Evolutionary conservation across 2,329 filamentous ascomycete genomes (phyloP).

Genomic region (Grosmannia clavigera): DNA sequence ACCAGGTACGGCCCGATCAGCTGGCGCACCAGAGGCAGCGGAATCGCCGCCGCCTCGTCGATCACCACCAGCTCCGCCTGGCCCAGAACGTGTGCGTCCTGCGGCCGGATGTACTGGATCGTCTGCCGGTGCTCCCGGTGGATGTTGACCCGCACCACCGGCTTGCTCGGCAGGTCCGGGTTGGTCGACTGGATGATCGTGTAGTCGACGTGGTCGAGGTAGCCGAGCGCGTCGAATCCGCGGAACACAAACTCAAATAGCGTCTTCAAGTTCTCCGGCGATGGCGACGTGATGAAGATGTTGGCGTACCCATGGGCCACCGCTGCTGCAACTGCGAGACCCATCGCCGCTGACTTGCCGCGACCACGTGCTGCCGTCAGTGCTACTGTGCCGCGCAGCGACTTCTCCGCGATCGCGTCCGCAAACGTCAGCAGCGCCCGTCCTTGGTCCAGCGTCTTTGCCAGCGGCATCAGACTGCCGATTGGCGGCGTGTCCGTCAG

Average conservation of each 20-base stretch:
- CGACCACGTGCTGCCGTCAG: conserved; percentile 87
- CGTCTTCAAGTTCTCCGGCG: conserved; percentile 96
- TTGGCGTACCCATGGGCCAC: conserved; percentile 97
- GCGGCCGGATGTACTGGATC: conserved; percentile 95
- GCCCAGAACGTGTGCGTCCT: conserved; percentile 88
- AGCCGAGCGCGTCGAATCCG: conserved; percentile 87
- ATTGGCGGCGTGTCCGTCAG: conserved; percentile 77
- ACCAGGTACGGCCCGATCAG: conserved; percentile 94
- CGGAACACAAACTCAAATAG: conserved; percentile 98
- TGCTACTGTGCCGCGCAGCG: conserved; percentile 81
- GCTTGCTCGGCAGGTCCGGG: conserved; percentile 89
- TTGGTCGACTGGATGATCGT: conserved; percentile 97
- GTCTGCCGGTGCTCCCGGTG: conserved; percentile 92
- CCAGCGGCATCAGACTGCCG: conserved; percentile 70
- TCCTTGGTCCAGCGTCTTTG: conserved; percentile 87
- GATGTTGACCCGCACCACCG: conserved; percentile 92
- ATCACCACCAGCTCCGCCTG: conserved; percentile 94
- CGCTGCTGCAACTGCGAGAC: conserved; percentile 86
- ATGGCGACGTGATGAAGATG: conserved; percentile 97
- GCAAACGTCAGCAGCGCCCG: conserved; percentile 96
- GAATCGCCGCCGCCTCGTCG: conserved; percentile 94
- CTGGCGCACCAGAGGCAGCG: conserved; percentile 81
- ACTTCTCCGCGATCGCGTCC: conserved; percentile 93
- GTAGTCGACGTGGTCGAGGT: conserved; percentile 92
- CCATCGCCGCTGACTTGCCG: conserved; percentile 92